Percentiles rank a stretch among this genome's conserved stretches.
Conservation (phyloP, 352 stramenopile genomes). For the Phytophthora cryptogea region DNA sequence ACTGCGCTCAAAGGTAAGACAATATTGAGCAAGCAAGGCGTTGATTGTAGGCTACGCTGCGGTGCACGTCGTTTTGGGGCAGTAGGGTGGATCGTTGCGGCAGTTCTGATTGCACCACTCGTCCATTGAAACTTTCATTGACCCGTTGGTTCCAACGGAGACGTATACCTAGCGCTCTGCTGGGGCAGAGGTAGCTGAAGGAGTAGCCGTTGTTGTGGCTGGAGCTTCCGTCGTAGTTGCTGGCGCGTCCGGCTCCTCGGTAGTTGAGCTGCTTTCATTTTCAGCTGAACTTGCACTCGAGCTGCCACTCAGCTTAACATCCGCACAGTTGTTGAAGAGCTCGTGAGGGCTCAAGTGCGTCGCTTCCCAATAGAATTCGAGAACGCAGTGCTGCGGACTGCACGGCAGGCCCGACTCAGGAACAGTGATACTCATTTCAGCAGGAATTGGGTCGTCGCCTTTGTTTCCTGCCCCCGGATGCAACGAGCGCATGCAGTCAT, state of each 20-base stretch:
- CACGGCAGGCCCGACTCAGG: slow-evolving; percentile 33
- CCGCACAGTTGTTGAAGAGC: slow-evolving; percentile 48
- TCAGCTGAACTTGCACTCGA: slow-evolving; percentile 4
- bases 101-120: slow-evolving; percentile 38
- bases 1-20: not conserved
- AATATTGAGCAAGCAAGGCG: not conserved
- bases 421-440: slow-evolving; percentile 41
- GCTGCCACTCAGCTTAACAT: slow-evolving; percentile 29
- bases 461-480: slow-evolving; percentile 35
- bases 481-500: slow-evolving; percentile 53
- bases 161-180: slow-evolving; percentile 14
- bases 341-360: slow-evolving; percentile 35
- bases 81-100: slow-evolving; percentile 34
- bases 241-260: too few species aligned
- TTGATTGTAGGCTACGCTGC: slow-evolving; percentile 9
- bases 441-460: slow-evolving; percentile 33
- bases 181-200: slow-evolving; percentile 4
- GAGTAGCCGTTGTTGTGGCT: not conserved
- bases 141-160: slow-evolving; percentile 20
- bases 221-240: slow-evolving; percentile 3
- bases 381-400: slow-evolving; percentile 32
- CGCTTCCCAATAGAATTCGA: slow-evolving; percentile 41
- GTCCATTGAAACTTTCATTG: slow-evolving; percentile 29
- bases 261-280: slow-evolving; percentile 12
- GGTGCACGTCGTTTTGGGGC: slow-evolving; percentile 20